These are phyloP conservation scores for Solanum raphanifolium DNA, from an alignment of 257 asterid species.

Conservation along the genomic window DNA sequence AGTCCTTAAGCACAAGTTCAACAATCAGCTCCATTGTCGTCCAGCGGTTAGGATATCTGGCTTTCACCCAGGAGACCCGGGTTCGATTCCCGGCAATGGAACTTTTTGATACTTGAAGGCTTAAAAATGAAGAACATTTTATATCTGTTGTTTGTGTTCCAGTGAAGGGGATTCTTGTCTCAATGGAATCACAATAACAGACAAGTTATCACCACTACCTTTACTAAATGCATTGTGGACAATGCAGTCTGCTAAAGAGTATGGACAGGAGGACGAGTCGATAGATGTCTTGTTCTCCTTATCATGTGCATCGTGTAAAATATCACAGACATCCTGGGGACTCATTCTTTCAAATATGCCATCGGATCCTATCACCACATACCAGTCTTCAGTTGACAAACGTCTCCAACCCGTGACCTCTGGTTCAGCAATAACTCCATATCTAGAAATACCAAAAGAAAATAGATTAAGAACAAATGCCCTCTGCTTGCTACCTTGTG, in stretches of 20 bases:
- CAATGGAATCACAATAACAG: conserved; percentile 38
- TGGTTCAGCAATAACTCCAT: conserved; percentile 61
- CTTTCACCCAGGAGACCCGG: conserved; percentile 98
- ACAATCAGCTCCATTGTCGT: conserved; percentile 16
- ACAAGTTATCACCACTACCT: conserved; percentile 69
- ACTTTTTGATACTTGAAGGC: not conserved
- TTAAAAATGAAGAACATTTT: too few relatives aligned
- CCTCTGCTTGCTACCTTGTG: not conserved
- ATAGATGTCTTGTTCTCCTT: not conserved
- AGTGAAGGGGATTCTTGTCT: not conserved
- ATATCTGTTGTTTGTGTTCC: not conserved
- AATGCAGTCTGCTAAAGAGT: conserved; percentile 40
- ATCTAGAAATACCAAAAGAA: conserved; percentile 17
- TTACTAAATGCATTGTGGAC: conserved; percentile 28
- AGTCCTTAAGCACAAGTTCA: not conserved
- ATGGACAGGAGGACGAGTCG: conserved; percentile 4
- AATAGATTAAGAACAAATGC: not conserved
- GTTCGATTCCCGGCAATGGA: conserved; percentile 94
- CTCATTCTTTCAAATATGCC: conserved; percentile 60
- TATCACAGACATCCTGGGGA: conserved; percentile 43
- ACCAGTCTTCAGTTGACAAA: conserved; percentile 23
- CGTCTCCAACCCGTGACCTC: conserved; percentile 49
- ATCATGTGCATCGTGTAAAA: conserved; percentile 1
- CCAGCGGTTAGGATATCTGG: conserved; percentile 98
- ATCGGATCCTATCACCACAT: conserved; percentile 59